Percentiles rank a stretch among this genome's conserved stretches.
These are phyloP conservation scores for Chamaecrista fasciculata DNA, from an alignment of 306 rosid genomes.

Conservation along the genomic window DNA sequence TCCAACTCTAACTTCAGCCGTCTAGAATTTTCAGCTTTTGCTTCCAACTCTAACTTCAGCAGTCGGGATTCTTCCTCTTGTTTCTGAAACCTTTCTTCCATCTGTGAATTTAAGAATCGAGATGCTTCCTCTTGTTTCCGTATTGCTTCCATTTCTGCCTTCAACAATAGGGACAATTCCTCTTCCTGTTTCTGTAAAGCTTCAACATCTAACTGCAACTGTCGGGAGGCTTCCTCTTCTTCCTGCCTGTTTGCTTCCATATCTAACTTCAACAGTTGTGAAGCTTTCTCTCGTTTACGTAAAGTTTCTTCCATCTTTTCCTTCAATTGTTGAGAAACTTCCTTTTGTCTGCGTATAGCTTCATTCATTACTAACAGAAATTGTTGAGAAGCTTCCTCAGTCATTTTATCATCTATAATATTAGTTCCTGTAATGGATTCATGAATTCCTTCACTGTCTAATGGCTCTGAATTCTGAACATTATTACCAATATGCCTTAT, in stretches of 20 bases:
- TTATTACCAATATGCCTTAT: slow-evolving; percentile 27
- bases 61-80: slow-evolving; percentile 33
- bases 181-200: slow-evolving; percentile 44
- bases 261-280: slow-evolving; percentile 38
- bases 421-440: slow-evolving; percentile 25
- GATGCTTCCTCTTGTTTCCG: slow-evolving; percentile 40
- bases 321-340: slow-evolving; percentile 39
- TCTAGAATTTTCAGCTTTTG: slow-evolving; percentile 28
- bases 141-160: background rate
- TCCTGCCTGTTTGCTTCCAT: slow-evolving; percentile 45
- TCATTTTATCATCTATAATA: slow-evolving; percentile 34
- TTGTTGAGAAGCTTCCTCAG: slow-evolving; percentile 19
- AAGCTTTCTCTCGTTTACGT: slow-evolving; percentile 32
- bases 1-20: slow-evolving; percentile 43
- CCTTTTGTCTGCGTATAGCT: slow-evolving; percentile 20
- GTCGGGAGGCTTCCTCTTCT: slow-evolving; percentile 33
- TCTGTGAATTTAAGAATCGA: slow-evolving; percentile 38
- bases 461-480: slow-evolving; percentile 27
- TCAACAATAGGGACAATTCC: slow-evolving; percentile 18
- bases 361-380: slow-evolving; percentile 38
- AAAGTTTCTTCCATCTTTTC: slow-evolving; percentile 55
- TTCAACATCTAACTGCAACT: slow-evolving; percentile 43
- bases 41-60: slow-evolving; percentile 43
- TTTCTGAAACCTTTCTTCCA: slow-evolving; percentile 39
- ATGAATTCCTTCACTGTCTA: slow-evolving; percentile 13